Evolutionary conservation across 2,329 filamentous ascomycete genomes (phyloP).

Genomic region (Xylariaceae sp.): DNA sequence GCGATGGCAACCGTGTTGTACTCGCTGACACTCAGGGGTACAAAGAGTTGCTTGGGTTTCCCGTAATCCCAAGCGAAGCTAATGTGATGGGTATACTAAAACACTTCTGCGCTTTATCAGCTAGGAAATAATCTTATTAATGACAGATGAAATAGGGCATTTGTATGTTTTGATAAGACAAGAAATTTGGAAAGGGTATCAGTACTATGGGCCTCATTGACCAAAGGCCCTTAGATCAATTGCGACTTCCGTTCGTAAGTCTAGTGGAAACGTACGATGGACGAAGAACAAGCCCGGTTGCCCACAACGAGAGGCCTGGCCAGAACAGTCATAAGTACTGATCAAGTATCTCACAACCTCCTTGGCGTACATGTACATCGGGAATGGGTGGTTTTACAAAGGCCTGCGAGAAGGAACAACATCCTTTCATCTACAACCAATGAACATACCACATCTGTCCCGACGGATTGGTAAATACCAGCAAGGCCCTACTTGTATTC

Average conservation of each 20-base stretch:
- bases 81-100: no score
- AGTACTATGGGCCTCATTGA: background rate
- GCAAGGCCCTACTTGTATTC: constrained; percentile 12
- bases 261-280: background rate
- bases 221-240: background rate
- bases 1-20: no score
- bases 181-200: background rate
- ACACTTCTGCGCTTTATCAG: no score
- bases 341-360: constrained; percentile 6
- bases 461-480: constrained; percentile 15
- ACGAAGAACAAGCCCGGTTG: background rate
- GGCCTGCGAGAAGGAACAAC: constrained; percentile 1
- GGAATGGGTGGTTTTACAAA: constrained; percentile 1
- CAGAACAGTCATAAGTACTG: constrained; percentile 4
- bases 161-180: no score
- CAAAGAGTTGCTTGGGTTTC: no score
- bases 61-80: no score
- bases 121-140: no score
- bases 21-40: no score
- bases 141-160: no score
- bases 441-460: constrained; percentile 14
- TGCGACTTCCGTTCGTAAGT: background rate
- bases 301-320: background rate
- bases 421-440: constrained; percentile 12
- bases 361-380: constrained; percentile 20